phyloP scores from a whole-genome alignment of 371 early-diverging fungal genomes.

The Haplosporangium sp. region DNA sequence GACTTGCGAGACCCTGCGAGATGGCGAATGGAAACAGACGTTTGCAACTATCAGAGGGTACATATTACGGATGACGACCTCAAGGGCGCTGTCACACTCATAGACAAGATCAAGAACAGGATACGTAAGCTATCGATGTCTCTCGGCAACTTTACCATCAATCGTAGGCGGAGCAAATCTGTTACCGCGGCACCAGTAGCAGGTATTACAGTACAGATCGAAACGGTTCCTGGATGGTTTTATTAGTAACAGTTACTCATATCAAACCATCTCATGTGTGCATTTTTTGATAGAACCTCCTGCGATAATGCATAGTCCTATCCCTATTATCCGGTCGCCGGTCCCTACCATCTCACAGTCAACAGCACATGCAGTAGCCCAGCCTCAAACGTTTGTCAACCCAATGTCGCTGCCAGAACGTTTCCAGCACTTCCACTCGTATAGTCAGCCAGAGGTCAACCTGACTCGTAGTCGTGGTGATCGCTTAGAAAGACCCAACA shows the following conservation, averaged over 20 bases:
- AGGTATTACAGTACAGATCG: constrained; percentile 15
- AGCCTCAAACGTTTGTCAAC: constrained; percentile 30
- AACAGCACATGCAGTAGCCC: constrained; percentile 34
- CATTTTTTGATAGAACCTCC: constrained; percentile 28
- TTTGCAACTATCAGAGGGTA: constrained; percentile 63
- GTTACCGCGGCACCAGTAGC: constrained; percentile 31
- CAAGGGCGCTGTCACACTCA: constrained; percentile 65
- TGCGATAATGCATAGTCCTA: constrained; percentile 29
- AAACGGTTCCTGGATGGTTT: not conserved
- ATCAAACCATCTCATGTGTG: not conserved
- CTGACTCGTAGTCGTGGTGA: constrained; percentile 4
- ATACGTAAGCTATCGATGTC: constrained; percentile 72
- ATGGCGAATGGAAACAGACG: constrained; percentile 77
- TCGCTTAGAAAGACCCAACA: constrained; percentile 34
- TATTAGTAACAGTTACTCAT: no score
- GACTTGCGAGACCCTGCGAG: constrained; percentile 71
- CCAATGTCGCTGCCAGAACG: constrained; percentile 47
- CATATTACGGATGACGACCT: constrained; percentile 80
- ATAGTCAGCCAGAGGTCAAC: constrained; percentile 23
- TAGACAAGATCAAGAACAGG: constrained; percentile 57
- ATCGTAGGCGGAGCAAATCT: constrained; percentile 49
- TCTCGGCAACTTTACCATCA: constrained; percentile 57
- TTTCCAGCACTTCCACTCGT: constrained; percentile 46
- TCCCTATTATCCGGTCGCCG: constrained; percentile 46
- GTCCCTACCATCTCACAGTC: constrained; percentile 44